Percentiles rank a stretch among this genome's conserved stretches.
Evolutionary conservation across 345 rosid species (phyloP).

Genomic region (Iberis pinnata): DNA sequence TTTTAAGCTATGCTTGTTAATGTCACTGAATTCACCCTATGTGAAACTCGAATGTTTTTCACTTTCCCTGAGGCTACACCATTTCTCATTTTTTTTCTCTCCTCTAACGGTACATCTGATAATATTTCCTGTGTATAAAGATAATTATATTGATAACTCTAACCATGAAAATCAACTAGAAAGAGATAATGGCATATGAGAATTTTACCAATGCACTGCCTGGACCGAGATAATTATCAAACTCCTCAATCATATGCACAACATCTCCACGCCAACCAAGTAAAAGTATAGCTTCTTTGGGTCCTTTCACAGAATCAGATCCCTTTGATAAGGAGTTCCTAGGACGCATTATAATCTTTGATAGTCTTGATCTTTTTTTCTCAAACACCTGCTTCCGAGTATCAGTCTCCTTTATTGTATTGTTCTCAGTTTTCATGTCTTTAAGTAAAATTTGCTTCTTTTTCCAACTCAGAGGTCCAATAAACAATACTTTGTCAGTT

Average conservation of each 20-base stretch:
- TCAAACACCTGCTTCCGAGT: slow-evolving; percentile 36
- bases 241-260: slow-evolving; percentile 82
- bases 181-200: slow-evolving; percentile 9
- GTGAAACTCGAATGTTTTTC: slow-evolving; percentile 51
- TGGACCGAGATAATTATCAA: slow-evolving; percentile 93
- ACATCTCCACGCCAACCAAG: slow-evolving; percentile 97
- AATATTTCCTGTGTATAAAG: slow-evolving; percentile 63
- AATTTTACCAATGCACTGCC: slow-evolving; percentile 85
- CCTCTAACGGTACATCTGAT: slow-evolving; percentile 78
- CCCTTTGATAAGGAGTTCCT: slow-evolving; percentile 62
- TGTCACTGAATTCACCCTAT: slow-evolving; percentile 44
- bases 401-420: slow-evolving; percentile 32
- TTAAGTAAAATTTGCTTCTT: slow-evolving; percentile 41
- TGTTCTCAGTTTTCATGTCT: slow-evolving; percentile 31
- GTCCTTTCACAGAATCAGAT: slow-evolving; percentile 61
- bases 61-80: slow-evolving; percentile 41
- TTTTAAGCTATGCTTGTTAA: slow-evolving; percentile 8
- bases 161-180: neutral
- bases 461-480: slow-evolving; percentile 64
- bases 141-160: neutral
- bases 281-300: slow-evolving; percentile 70
- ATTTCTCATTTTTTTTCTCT: slow-evolving; percentile 44
- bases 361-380: slow-evolving; percentile 40
- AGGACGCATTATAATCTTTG: slow-evolving; percentile 47
- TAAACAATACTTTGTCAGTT: slow-evolving; percentile 76